phyloP scores from a whole-genome alignment of 177 flowering plant species.

The Vitis hybrid region DNA sequence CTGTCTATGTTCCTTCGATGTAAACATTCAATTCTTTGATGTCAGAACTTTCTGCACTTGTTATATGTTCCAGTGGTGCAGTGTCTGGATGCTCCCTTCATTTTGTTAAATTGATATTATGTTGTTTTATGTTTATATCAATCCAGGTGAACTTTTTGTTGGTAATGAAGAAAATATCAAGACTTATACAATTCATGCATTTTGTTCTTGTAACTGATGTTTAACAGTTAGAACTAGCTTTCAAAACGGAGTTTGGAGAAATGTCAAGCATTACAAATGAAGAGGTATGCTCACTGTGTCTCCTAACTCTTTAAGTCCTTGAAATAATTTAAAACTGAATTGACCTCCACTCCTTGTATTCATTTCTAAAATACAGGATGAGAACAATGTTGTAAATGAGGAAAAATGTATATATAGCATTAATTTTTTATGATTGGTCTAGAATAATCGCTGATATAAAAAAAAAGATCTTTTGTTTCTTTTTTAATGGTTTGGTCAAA shows the following conservation, averaged over 20 bases:
- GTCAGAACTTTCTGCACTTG: not conserved
- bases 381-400: no score
- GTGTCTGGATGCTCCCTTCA: no score
- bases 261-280: conserved; percentile 32
- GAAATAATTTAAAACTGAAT: not conserved
- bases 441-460: no score
- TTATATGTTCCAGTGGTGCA: not conserved
- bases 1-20: no score
- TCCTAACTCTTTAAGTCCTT: not conserved
- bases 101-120: no score
- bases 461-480: no score
- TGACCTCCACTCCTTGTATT: not conserved
- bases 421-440: no score
- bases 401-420: no score
- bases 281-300: conserved; percentile 49
- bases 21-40: not conserved
- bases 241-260: conserved; percentile 58
- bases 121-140: no score
- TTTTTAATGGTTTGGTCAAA: not conserved
- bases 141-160: no score
- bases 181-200: not conserved
- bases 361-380: no score
- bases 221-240: conserved; percentile 73
- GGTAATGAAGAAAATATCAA: no score
- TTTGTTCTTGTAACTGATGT: conserved; percentile 10